Percentiles rank a stretch among this genome's conserved stretches.
These are phyloP conservation scores for Xylariaceae sp. DNA, from an alignment of 2,329 filamentous ascomycete genomes.

Conservation along the genomic window DNA sequence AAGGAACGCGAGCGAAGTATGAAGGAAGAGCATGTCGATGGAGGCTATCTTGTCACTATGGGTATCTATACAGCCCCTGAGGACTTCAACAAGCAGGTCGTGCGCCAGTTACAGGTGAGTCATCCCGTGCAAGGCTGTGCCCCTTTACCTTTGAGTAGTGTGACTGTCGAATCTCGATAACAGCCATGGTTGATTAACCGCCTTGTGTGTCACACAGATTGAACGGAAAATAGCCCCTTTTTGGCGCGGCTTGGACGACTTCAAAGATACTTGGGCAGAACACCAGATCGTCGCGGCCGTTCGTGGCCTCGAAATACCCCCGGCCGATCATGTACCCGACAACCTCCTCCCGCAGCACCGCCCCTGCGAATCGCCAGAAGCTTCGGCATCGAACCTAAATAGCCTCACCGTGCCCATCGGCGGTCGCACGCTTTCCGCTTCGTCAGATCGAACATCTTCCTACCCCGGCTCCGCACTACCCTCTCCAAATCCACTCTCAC, in stretches of 20 bases:
- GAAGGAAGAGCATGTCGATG: slow-evolving; percentile 87
- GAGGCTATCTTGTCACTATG: slow-evolving; percentile 88
- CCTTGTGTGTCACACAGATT: slow-evolving; percentile 53
- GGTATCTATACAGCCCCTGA: slow-evolving; percentile 89
- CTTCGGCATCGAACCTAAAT: slow-evolving; percentile 58
- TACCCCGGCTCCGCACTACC: slow-evolving; percentile 57
- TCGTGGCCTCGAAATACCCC: slow-evolving; percentile 75
- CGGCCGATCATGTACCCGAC: slow-evolving; percentile 75
- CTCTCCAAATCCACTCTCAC: slow-evolving; percentile 45
- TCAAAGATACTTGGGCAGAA: slow-evolving; percentile 84
- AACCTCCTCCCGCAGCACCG: slow-evolving; percentile 46
- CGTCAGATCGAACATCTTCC: slow-evolving; percentile 64
- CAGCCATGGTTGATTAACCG: too few species aligned
- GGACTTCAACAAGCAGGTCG: slow-evolving; percentile 84
- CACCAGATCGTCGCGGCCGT: slow-evolving; percentile 91
- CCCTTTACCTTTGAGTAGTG: too few species aligned
- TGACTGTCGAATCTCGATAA: too few species aligned
- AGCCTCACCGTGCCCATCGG: slow-evolving; percentile 75
- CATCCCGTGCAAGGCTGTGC: too few species aligned
- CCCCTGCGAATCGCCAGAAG: slow-evolving; percentile 41
- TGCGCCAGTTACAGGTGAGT: slow-evolving; percentile 85
- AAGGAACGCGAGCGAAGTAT: slow-evolving; percentile 89
- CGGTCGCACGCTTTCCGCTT: slow-evolving; percentile 68
- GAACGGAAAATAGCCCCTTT: slow-evolving; percentile 90
- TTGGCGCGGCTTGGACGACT: slow-evolving; percentile 89